These are phyloP conservation scores for Paxillus involutus DNA, from an alignment of 768 basidiomycete genomes.

Conservation along the genomic window DNA sequence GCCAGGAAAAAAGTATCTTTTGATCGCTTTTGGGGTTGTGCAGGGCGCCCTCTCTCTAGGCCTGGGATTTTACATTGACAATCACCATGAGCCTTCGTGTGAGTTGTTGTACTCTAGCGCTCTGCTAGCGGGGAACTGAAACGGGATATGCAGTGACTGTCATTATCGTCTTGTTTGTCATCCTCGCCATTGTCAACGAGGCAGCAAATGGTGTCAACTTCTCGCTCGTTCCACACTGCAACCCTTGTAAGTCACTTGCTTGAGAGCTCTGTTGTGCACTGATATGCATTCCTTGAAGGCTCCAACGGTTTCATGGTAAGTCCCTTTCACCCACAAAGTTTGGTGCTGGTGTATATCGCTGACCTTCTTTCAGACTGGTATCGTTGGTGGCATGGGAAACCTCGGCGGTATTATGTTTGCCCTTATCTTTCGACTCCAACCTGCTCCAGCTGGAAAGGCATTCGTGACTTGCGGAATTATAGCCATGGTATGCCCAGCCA, in stretches of 20 bases:
- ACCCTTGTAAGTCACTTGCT: slow-evolving; percentile 34
- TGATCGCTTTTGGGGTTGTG: slow-evolving; percentile 40
- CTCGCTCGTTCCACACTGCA: slow-evolving; percentile 51
- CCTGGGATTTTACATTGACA: slow-evolving; percentile 45
- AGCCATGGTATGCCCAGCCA: slow-evolving; percentile 27
- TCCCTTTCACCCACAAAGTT: background rate
- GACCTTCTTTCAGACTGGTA: slow-evolving; percentile 25
- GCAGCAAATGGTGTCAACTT: slow-evolving; percentile 52
- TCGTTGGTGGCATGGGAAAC: slow-evolving; percentile 40
- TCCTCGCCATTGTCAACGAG: slow-evolving; percentile 40
- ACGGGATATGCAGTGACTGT: slow-evolving; percentile 21
- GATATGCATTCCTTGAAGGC: slow-evolving; percentile 4
- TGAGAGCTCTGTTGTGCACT: background rate
- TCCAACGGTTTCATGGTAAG: slow-evolving; percentile 37
- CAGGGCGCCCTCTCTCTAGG: slow-evolving; percentile 46
- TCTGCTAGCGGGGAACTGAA: background rate
- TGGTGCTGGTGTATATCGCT: background rate
- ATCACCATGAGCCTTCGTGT: slow-evolving; percentile 19
- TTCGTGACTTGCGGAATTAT: slow-evolving; percentile 50
- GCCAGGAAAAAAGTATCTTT: slow-evolving; percentile 49
- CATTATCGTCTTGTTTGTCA: slow-evolving; percentile 39
- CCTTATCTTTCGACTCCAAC: slow-evolving; percentile 47
- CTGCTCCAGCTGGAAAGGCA: slow-evolving; percentile 37
- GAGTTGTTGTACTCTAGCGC: background rate
- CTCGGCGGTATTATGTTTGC: slow-evolving; percentile 51